Evolutionary conservation across 768 basidiomycete species (phyloP).

Genomic region (Termitomyces sp.): DNA sequence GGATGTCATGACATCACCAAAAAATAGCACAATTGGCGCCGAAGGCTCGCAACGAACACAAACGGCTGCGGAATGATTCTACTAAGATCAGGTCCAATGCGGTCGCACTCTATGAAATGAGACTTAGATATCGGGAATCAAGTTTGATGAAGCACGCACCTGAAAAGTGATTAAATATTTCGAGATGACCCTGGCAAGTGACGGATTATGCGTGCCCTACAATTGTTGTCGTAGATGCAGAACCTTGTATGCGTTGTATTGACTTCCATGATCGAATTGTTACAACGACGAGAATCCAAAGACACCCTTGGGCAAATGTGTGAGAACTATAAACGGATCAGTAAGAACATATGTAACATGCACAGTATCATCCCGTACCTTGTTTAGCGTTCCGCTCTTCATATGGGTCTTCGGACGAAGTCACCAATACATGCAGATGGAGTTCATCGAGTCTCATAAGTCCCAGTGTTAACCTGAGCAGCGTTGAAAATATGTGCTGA

Average conservation of each 20-base stretch:
- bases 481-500: background rate
- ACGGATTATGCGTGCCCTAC: slow-evolving; percentile 30
- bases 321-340: slow-evolving; percentile 34
- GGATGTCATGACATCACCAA: slow-evolving; percentile 19
- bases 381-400: slow-evolving; percentile 69
- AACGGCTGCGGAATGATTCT: slow-evolving; percentile 67
- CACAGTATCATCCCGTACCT: slow-evolving; percentile 35
- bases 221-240: slow-evolving; percentile 39
- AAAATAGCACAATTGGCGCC: slow-evolving; percentile 72
- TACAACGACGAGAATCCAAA: slow-evolving; percentile 88
- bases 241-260: slow-evolving; percentile 26
- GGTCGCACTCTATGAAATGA: slow-evolving; percentile 64
- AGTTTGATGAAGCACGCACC: slow-evolving; percentile 39
- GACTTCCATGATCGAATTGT: background rate
- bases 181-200: background rate
- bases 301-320: slow-evolving; percentile 62
- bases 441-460: slow-evolving; percentile 93
- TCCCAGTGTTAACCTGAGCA: slow-evolving; percentile 72
- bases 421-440: slow-evolving; percentile 78
- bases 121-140: background rate
- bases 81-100: background rate
- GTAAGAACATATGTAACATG: background rate
- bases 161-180: slow-evolving; percentile 58
- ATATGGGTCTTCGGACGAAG: slow-evolving; percentile 65
- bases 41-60: slow-evolving; percentile 74